Base-by-base conservation (phyloP, 2,329 filamentous ascomycete species). In the Ophiostoma sp. region DNA sequence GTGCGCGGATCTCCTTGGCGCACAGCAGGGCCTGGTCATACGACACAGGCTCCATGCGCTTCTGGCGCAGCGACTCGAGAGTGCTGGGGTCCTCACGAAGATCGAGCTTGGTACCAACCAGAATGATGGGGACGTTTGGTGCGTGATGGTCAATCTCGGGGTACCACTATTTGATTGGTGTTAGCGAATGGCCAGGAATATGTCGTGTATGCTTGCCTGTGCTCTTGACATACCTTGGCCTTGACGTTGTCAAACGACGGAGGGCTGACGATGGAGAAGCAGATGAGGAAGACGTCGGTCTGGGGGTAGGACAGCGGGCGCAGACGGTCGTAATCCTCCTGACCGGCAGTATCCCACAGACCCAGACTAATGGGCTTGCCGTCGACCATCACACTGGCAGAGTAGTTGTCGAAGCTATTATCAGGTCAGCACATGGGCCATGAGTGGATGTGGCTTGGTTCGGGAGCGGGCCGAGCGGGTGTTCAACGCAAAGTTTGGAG, bases 161-260 rank as follows among this genome's bases (percentile, higher is more conserved):
- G 80, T 90, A 94, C 94, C 94, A 98, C 93, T 27, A 27, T 27
- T 27, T 27, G 27, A 27, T 27, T 27, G 27, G 27, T 27, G 16
- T 47, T 42, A 47, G 44, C 42, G 83, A 5, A 40, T 8, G 1
- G 27, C 27, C 27, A 27, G 27, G 27, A 27, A 27, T 27, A 27
- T 27, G 27, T 27, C 27, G 27, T 27, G 27, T 2, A 27, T 27
- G 27, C 27, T 27, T 27, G 27, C 27, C 45, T 49, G 45, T 49
- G 44, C 67, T 73, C 83, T 97, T 93, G 89, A 27, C 27, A 27
- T 27, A 27, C 27, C 27, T 98, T 99, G 71, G 93, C 93, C 82
- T 93, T 95, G 78, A 99, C 94, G 87, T 99, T 99, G 81, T 98
- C 95, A 77, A 97, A 98, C 44, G 94, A 97, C 36, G 95, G 92